Percentiles rank a stretch among this genome's conserved stretches.
Evolutionary conservation across 306 rosid species (phyloP).

Genomic region (Purshia tridentata): DNA sequence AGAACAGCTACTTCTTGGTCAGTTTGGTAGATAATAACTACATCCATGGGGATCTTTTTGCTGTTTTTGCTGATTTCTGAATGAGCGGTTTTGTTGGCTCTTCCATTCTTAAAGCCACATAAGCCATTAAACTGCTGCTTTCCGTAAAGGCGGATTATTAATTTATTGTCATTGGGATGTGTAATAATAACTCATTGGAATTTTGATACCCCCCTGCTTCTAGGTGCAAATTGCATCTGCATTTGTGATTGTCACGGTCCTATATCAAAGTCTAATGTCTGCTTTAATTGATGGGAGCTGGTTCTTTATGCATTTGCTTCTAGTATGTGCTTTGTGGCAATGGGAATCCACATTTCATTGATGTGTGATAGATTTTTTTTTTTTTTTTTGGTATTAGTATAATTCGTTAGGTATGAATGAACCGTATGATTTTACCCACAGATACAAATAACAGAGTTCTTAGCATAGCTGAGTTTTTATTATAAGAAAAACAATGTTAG

Average conservation of each 20-base stretch:
- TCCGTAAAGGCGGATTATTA: not conserved
- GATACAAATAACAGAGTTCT: not conserved
- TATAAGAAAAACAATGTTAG: too few species aligned
- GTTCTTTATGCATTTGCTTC: not conserved
- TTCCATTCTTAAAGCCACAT: not conserved
- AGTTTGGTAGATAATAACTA: conserved; percentile 95
- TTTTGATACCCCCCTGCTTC: conserved; percentile 19
- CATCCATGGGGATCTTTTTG: conserved; percentile 61
- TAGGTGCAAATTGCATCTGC: conserved; percentile 13
- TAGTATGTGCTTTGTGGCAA: not conserved
- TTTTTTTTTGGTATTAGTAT: not conserved
- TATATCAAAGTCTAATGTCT: not conserved
- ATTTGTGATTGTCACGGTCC: not conserved
- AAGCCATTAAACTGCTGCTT: conserved; percentile 11
- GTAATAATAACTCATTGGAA: conserved; percentile 24
- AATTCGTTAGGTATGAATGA: not conserved
- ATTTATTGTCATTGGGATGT: conserved; percentile 15
- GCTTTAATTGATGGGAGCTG: not conserved
- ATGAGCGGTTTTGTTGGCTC: conserved; percentile 10
- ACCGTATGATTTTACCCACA: not conserved
- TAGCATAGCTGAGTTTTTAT: not conserved
- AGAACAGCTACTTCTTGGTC: conserved; percentile 72
- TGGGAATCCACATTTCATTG: not conserved
- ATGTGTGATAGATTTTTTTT: too few species aligned
- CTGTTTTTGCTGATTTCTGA: conserved; percentile 63